phyloP scores from a whole-genome alignment of 1,284 basidiomycete genomes.

The Moesziomyces sp. region DNA sequence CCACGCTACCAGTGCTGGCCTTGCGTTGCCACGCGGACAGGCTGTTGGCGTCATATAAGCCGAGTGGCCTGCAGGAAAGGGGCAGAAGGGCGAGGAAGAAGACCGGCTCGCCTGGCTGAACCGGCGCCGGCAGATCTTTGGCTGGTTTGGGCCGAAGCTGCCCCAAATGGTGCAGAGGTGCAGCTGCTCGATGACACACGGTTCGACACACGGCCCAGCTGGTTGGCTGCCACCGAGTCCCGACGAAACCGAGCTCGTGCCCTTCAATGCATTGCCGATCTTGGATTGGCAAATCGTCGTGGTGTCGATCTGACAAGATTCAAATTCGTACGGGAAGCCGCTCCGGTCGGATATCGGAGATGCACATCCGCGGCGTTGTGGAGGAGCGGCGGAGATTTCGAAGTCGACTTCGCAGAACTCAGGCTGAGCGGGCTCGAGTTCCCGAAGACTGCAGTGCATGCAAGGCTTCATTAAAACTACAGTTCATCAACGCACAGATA shows the following conservation, averaged over 20 bases:
- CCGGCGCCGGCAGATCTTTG: conserved; percentile 14
- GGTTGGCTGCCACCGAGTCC: neutral
- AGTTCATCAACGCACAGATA: too few relatives aligned
- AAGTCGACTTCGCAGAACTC: neutral
- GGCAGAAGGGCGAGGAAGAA: too few relatives aligned
- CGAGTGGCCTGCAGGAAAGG: too few relatives aligned
- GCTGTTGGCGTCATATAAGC: too few relatives aligned
- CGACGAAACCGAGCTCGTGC: neutral
- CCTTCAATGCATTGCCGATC: conserved; percentile 28
- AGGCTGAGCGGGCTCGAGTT: too few relatives aligned
- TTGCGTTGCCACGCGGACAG: too few relatives aligned
- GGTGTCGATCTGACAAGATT: neutral
- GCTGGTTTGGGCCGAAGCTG: neutral
- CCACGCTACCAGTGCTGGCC: too few relatives aligned
- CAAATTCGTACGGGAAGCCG: neutral
- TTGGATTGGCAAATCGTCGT: neutral
- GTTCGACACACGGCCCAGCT: conserved; percentile 5
- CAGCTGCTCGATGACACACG: conserved; percentile 30
- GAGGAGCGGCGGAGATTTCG: too few relatives aligned
- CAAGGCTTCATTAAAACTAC: too few relatives aligned
- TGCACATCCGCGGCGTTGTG: conserved; percentile 1
- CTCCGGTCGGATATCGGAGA: neutral
- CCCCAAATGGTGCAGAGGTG: neutral
- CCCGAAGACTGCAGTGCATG: too few relatives aligned
- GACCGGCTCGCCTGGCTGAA: neutral